These are phyloP conservation scores for Cotoneaster glaucophyllus DNA, from an alignment of 306 rosid genomes.

Conservation along the genomic window DNA sequence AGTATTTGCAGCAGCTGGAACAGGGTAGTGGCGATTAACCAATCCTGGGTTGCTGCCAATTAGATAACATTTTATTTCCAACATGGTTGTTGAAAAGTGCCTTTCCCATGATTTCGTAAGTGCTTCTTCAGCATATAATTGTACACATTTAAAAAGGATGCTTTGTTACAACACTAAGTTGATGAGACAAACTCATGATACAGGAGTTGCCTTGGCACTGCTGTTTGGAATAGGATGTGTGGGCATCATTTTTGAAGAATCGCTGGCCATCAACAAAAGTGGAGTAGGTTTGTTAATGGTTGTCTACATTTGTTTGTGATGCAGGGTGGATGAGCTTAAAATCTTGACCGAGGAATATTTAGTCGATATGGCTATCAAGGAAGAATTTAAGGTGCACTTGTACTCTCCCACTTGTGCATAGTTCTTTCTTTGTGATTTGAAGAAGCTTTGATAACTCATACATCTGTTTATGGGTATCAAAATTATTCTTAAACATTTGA, in stretches of 20 bases:
- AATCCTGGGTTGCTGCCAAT: too few relatives aligned
- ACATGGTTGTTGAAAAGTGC: neutral
- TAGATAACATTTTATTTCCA: slow-evolving; percentile 2
- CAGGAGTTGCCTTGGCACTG: slow-evolving; percentile 92
- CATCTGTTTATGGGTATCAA: neutral
- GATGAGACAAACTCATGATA: slow-evolving; percentile 10
- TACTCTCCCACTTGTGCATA: neutral
- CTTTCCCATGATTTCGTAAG: slow-evolving; percentile 3
- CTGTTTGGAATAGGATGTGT: slow-evolving; percentile 85
- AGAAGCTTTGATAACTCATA: neutral
- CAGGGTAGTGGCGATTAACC: too few relatives aligned
- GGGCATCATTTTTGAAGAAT: slow-evolving; percentile 93
- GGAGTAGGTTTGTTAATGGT: slow-evolving; percentile 90
- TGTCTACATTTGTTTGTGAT: neutral
- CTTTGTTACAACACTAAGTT: slow-evolving; percentile 7
- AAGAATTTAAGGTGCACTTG: slow-evolving; percentile 36
- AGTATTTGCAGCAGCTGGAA: too few relatives aligned
- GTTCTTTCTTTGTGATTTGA: neutral
- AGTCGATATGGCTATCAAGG: slow-evolving; percentile 74
- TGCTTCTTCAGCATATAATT: neutral
- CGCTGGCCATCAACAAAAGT: slow-evolving; percentile 84
- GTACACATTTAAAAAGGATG: neutral
- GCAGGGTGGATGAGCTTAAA: slow-evolving; percentile 76
- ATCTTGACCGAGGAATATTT: slow-evolving; percentile 62
- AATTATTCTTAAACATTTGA: too few relatives aligned